Conservation (phyloP, 192 early-diverging fungal genomes). For the Haplosporangium gracile region DNA sequence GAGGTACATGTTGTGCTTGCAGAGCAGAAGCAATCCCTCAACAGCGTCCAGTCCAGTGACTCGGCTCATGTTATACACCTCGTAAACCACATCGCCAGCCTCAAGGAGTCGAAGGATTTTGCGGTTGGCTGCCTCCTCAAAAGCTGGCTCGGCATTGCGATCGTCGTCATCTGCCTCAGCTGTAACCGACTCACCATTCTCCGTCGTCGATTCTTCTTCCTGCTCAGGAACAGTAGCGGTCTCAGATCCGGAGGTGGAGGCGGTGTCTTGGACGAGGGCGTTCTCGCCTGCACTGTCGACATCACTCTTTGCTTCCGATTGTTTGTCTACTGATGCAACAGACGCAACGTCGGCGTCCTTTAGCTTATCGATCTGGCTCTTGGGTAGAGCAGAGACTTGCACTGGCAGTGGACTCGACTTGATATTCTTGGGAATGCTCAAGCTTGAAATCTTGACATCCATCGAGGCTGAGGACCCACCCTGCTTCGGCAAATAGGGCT, state of each 20-base stretch:
- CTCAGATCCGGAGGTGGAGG: slow-evolving; percentile 9
- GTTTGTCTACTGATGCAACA: slow-evolving; percentile 40
- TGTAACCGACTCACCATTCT: background rate
- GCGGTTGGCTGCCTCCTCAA: slow-evolving; percentile 78
- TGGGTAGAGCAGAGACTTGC: slow-evolving; percentile 11
- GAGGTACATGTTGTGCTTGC: slow-evolving; percentile 79
- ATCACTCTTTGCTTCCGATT: slow-evolving; percentile 34
- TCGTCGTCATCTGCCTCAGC: slow-evolving; percentile 46
- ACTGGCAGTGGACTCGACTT: slow-evolving; percentile 37
- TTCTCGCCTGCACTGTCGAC: slow-evolving; percentile 25
- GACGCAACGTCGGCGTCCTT: slow-evolving; percentile 47
- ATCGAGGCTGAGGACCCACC: slow-evolving; percentile 34
- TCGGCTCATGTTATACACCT: slow-evolving; percentile 77
- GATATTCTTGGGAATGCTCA: slow-evolving; percentile 50
- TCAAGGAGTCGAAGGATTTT: slow-evolving; percentile 80
- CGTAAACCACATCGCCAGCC: slow-evolving; percentile 75
- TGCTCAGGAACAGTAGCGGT: slow-evolving; percentile 3
- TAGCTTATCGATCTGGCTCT: slow-evolving; percentile 37
- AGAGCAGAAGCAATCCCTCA: slow-evolving; percentile 77
- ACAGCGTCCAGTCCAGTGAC: slow-evolving; percentile 76
- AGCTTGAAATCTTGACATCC: slow-evolving; percentile 41
- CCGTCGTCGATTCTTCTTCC: slow-evolving; percentile 7
- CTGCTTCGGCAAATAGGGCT: slow-evolving; percentile 51
- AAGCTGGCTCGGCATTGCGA: slow-evolving; percentile 57
- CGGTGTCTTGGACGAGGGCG: slow-evolving; percentile 6